These are phyloP conservation scores for Alternaria consortialis DNA, from an alignment of 2,329 filamentous ascomycete genomes.

Conservation along the genomic window DNA sequence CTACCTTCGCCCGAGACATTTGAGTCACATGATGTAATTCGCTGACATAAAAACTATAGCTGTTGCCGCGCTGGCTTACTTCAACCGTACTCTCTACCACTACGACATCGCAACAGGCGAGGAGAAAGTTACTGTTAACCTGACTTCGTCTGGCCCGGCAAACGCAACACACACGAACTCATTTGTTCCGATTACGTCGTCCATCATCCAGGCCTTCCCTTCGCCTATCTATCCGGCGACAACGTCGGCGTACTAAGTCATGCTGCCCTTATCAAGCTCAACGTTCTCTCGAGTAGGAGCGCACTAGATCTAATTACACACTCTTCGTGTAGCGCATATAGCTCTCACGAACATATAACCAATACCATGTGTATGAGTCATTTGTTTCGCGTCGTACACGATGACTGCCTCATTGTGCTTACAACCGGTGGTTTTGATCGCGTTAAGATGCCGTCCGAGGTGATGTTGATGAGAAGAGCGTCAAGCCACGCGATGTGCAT, in stretches of 20 bases:
- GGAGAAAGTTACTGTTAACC: constrained; percentile 44
- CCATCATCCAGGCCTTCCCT: constrained; percentile 15
- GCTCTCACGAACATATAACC: neutral
- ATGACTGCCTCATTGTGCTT: neutral
- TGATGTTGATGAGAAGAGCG: neutral
- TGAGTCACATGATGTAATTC: neutral
- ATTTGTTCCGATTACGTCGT: constrained; percentile 45
- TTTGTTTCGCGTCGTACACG: neutral
- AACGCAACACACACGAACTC: constrained; percentile 53
- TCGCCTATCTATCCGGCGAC: constrained; percentile 27
- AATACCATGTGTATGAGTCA: neutral
- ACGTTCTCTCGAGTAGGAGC: neutral
- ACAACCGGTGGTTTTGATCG: neutral
- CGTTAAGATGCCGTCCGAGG: neutral
- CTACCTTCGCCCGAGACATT: neutral
- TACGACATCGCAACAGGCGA: constrained; percentile 50
- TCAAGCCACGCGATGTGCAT: neutral
- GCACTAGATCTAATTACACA: neutral
- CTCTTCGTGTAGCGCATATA: neutral
- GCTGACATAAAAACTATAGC: constrained; percentile 7
- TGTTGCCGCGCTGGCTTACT: constrained; percentile 47
- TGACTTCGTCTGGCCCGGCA: constrained; percentile 43
- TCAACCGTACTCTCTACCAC: constrained; percentile 50
- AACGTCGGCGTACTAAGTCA: constrained; percentile 12
- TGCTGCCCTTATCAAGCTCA: neutral